Evolutionary conservation across 2,329 filamentous ascomycete species (phyloP).

Genomic region (Alternaria brassicicola): DNA sequence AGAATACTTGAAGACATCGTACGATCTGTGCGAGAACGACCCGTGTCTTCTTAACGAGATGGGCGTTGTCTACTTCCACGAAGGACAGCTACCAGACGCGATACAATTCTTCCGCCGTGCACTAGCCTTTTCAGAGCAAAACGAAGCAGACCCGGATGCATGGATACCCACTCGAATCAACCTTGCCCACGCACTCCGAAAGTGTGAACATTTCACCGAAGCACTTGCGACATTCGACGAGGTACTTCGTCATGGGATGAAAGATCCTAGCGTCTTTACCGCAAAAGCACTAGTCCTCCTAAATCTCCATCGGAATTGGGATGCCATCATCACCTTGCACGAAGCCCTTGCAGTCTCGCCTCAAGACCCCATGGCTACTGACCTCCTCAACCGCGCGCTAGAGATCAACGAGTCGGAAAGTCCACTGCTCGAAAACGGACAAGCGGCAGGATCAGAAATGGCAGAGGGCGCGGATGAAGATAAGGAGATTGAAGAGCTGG

Average conservation of each 20-base stretch:
- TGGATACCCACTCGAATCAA: slow-evolving; percentile 88
- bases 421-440: slow-evolving; percentile 2
- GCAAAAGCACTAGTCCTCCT: slow-evolving; percentile 85
- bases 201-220: slow-evolving; percentile 70
- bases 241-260: slow-evolving; percentile 80
- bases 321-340: slow-evolving; percentile 82
- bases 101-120: slow-evolving; percentile 79
- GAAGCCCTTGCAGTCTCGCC: slow-evolving; percentile 80
- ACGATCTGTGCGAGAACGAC: slow-evolving; percentile 80
- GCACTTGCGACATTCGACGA: slow-evolving; percentile 84
- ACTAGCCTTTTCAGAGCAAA: slow-evolving; percentile 76
- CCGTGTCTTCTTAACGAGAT: slow-evolving; percentile 93
- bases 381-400: slow-evolving; percentile 72
- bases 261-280: slow-evolving; percentile 77
- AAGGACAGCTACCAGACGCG: slow-evolving; percentile 77
- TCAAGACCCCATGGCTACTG: slow-evolving; percentile 81
- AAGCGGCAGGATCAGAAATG: background rate
- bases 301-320: slow-evolving; percentile 74
- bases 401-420: slow-evolving; percentile 51
- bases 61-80: slow-evolving; percentile 94
- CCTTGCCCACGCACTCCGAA: slow-evolving; percentile 83
- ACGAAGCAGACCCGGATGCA: slow-evolving; percentile 79
- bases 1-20: slow-evolving; percentile 91
- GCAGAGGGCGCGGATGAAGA: slow-evolving; percentile 21
- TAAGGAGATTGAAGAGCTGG: slow-evolving; percentile 58